Evolutionary conservation across 1,284 basidiomycete genomes (phyloP).

Genomic region (Schizopora paradoxa): DNA sequence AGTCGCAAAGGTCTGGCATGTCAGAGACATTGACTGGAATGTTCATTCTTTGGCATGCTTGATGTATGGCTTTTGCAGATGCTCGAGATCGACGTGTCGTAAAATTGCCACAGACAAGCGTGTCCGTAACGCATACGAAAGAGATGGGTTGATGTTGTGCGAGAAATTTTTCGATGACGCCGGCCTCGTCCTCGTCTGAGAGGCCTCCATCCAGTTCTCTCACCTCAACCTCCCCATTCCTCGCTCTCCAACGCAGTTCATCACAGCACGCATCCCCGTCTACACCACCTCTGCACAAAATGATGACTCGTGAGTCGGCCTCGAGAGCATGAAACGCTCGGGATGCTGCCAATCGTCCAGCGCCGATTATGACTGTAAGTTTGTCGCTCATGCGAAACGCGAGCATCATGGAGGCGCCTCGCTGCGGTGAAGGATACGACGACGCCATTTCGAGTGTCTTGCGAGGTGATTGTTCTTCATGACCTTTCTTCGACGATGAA

Average conservation of each 20-base stretch:
- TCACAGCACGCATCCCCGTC: conserved; percentile 55
- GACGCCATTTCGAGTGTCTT: too few species aligned
- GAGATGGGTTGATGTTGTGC: conserved; percentile 34
- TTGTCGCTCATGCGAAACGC: conserved; percentile 59
- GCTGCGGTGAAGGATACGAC: conserved; percentile 35
- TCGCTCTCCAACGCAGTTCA: conserved; percentile 65
- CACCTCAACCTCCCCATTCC: conserved; percentile 49
- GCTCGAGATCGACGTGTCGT: conserved; percentile 36
- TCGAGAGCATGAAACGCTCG: conserved; percentile 81
- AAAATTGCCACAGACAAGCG: conserved; percentile 39
- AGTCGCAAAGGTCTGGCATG: conserved; percentile 83
- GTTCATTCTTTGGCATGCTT: conserved; percentile 47
- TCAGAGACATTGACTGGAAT: conserved; percentile 88
- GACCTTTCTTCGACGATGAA: too few species aligned
- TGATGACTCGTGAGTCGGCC: conserved; percentile 69
- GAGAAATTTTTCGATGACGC: conserved; percentile 45
- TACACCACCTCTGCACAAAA: conserved; percentile 50
- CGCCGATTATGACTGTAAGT: conserved; percentile 68
- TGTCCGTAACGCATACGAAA: conserved; percentile 76
- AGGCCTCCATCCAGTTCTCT: conserved; percentile 42
- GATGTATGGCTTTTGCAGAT: conserved; percentile 53
- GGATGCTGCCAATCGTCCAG: conserved; percentile 71
- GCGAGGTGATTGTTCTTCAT: too few species aligned
- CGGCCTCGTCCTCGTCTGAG: conserved; percentile 32
- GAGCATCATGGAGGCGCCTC: conserved; percentile 74